These are phyloP conservation scores for Fomitopsis betulina DNA, from an alignment of 1,284 basidiomycete species.

Conservation along the genomic window DNA sequence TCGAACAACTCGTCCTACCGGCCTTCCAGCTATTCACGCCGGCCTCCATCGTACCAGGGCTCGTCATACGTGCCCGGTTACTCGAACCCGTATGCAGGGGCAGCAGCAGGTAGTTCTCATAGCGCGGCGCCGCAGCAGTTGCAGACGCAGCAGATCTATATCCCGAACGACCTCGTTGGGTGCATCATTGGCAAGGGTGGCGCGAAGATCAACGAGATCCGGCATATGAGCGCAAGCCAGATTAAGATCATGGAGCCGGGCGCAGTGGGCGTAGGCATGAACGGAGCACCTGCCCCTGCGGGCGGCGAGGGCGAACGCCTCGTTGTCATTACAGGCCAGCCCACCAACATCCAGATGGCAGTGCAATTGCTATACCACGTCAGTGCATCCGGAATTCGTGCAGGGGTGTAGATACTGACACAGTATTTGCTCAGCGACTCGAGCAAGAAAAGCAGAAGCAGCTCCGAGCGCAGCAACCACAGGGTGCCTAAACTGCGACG, in stretches of 20 bases:
- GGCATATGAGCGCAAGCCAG: slow-evolving; percentile 89
- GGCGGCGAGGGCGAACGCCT: slow-evolving; percentile 82
- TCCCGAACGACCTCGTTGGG: slow-evolving; percentile 96
- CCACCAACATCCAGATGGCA: slow-evolving; percentile 94
- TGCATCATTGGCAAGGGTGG: slow-evolving; percentile 99
- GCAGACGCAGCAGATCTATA: slow-evolving; percentile 98
- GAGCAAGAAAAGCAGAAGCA: slow-evolving; percentile 89
- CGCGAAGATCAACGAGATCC: slow-evolving; percentile 98
- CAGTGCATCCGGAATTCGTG: slow-evolving; percentile 25
- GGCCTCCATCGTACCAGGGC: slow-evolving; percentile 41
- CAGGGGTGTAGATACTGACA: neutral
- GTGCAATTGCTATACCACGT: slow-evolving; percentile 92
- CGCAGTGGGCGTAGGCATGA: slow-evolving; percentile 61
- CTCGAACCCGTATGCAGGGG: slow-evolving; percentile 46
- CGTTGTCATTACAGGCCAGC: slow-evolving; percentile 93
- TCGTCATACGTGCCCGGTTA: slow-evolving; percentile 74
- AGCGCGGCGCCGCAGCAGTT: slow-evolving; percentile 53
- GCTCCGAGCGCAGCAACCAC: slow-evolving; percentile 38
- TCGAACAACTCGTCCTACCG: slow-evolving; percentile 37
- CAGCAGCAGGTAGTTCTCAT: slow-evolving; percentile 12
- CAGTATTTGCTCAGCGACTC: slow-evolving; percentile 49
- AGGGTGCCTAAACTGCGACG: slow-evolving; percentile 1
- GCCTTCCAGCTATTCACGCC: slow-evolving; percentile 41
- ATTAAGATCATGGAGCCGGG: slow-evolving; percentile 99
- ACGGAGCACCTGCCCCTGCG: slow-evolving; percentile 64